These are phyloP conservation scores for Dryas octopetala DNA, from an alignment of 306 rosid genomes.

Conservation along the genomic window DNA sequence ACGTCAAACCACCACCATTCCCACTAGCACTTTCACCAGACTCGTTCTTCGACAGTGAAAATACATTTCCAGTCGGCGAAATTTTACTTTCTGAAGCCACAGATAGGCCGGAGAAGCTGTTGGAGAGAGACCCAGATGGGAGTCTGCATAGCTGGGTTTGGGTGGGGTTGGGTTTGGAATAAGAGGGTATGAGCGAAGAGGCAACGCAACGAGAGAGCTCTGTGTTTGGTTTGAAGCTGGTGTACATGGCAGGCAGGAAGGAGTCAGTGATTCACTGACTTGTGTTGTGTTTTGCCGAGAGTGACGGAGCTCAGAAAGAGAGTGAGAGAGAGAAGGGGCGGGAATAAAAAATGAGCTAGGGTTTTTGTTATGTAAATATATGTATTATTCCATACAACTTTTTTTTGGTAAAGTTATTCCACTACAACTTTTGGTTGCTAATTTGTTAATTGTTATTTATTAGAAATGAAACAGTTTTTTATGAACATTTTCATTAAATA, in stretches of 20 bases:
- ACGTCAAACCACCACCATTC: conserved; percentile 51
- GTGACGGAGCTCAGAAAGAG: neutral
- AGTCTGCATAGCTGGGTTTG: neutral
- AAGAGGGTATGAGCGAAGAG: neutral
- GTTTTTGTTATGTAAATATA: neutral
- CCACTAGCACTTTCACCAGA: conserved; percentile 9
- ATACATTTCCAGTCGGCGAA: neutral
- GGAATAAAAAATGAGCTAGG: conserved; percentile 16
- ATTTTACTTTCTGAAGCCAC: conserved; percentile 6
- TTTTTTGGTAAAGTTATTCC: too few relatives aligned
- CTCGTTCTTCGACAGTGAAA: conserved; percentile 29
- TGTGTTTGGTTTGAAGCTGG: conserved; percentile 24
- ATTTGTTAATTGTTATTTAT: too few relatives aligned
- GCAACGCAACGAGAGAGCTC: conserved; percentile 21
- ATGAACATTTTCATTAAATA: too few relatives aligned
- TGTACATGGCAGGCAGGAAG: conserved; percentile 13
- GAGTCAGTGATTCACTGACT: neutral
- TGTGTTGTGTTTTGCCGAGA: neutral
- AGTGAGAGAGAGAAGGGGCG: conserved; percentile 2
- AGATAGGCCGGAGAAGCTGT: conserved; percentile 15
- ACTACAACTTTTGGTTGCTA: too few relatives aligned
- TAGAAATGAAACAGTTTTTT: too few relatives aligned
- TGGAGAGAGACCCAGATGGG: conserved; percentile 4
- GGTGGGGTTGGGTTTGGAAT: neutral
- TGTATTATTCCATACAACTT: too few relatives aligned